Conservation (phyloP, 352 stramenopile species). For the Globisporangium carolinianum region DNA sequence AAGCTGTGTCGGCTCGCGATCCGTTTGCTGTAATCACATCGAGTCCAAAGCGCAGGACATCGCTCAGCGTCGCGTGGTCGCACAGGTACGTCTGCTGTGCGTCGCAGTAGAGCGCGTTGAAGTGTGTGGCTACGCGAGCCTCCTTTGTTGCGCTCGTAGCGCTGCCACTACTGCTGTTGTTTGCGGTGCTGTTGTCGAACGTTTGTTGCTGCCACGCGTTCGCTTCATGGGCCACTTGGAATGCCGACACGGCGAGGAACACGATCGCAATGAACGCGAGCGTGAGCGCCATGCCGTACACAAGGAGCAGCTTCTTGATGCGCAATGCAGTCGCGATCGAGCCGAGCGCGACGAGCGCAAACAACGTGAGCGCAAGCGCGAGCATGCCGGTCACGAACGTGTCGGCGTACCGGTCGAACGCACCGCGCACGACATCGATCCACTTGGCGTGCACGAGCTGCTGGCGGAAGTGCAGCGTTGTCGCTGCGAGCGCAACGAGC, state of each 20-base stretch:
- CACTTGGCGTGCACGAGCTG: conserved; percentile 7
- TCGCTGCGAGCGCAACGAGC: conserved; percentile 4
- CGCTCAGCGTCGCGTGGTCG: conserved; percentile 9
- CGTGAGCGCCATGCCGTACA: conserved; percentile 9
- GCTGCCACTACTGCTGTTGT: background rate
- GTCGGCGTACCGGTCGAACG: conserved; percentile 10
- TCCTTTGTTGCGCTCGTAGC: conserved; percentile 1
- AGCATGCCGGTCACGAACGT: conserved; percentile 7
- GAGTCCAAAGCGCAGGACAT: conserved; percentile 7
- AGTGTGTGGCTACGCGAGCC: conserved; percentile 6
- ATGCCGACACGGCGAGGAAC: conserved; percentile 9
- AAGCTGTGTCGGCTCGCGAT: background rate
- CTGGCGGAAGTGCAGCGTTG: conserved; percentile 3
- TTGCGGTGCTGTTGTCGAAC: background rate
- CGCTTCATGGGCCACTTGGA: conserved; percentile 8
- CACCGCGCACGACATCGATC: conserved; percentile 7
- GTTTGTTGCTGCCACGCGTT: background rate
- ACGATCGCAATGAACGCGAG: conserved; percentile 5
- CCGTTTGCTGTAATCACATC: background rate
- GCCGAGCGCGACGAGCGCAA: conserved; percentile 7
- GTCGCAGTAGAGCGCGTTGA: conserved; percentile 11
- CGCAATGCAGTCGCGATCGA: conserved; percentile 5
- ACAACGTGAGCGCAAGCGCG: conserved; percentile 1
- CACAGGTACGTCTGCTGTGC: conserved; percentile 11
- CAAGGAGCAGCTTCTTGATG: conserved; percentile 8